Conservation (phyloP, 768 basidiomycete species). For the Boletus insuetus region DNA sequence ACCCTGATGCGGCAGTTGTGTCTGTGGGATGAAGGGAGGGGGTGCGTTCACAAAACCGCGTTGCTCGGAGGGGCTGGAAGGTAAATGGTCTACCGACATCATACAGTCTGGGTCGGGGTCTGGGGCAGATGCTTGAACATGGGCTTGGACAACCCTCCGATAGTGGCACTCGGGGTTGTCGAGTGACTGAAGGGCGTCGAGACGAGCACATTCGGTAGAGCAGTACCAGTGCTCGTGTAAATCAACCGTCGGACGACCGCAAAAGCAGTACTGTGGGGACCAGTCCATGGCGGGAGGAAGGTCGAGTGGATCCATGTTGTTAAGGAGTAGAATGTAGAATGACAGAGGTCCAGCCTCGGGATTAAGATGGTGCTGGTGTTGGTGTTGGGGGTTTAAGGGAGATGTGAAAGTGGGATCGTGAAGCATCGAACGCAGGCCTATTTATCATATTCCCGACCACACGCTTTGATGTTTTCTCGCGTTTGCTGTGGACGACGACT, state of each 20-base stretch:
- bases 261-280: conserved; percentile 22
- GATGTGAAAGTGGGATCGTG: background rate
- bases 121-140: background rate
- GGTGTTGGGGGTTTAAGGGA: background rate
- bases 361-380: background rate
- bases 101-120: conserved; percentile 7
- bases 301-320: background rate
- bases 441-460: conserved; percentile 10
- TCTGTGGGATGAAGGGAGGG: background rate
- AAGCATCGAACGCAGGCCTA: background rate
- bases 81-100: conserved; percentile 9
- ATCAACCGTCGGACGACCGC: conserved; percentile 21
- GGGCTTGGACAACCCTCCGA: conserved; percentile 22
- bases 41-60: background rate
- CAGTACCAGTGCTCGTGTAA: conserved; percentile 31
- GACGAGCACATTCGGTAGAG: conserved; percentile 26
- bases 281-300: conserved; percentile 11
- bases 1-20: background rate
- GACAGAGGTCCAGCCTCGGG: background rate
- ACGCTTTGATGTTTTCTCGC: conserved; percentile 5
- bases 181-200: conserved; percentile 28
- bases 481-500: conserved; percentile 6
- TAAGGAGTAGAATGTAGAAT: background rate
- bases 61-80: background rate
- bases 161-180: conserved; percentile 23